Conservation (phyloP, 2,329 filamentous ascomycete species). For the Hymenoscyphus fructigenus region DNA sequence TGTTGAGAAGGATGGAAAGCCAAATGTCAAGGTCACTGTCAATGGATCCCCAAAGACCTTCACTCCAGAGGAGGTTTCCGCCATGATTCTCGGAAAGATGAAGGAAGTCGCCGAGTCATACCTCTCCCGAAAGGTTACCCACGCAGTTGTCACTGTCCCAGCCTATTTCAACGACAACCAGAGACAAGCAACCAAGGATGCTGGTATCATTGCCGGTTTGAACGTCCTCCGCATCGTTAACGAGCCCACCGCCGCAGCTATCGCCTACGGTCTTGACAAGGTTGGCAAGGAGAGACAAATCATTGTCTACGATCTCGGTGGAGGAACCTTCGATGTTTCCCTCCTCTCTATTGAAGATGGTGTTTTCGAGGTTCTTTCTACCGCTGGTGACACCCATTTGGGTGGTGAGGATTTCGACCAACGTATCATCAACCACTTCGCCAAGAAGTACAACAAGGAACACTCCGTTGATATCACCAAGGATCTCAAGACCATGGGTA, state of each 20-base stretch:
- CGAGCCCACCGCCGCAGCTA: constrained; percentile 92
- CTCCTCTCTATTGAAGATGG: constrained; percentile 89
- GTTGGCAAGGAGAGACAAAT: constrained; percentile 80
- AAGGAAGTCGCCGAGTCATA: constrained; percentile 79
- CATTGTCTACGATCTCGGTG: constrained; percentile 90
- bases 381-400: constrained; percentile 93
- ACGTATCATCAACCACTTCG: constrained; percentile 92
- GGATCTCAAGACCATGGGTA: constrained; percentile 97
- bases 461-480: constrained; percentile 88
- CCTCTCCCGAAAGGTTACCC: constrained; percentile 78
- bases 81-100: constrained; percentile 83
- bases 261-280: constrained; percentile 93
- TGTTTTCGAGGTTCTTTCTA: constrained; percentile 92
- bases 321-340: constrained; percentile 93
- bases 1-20: constrained; percentile 85
- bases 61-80: constrained; percentile 77
- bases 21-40: constrained; percentile 74
- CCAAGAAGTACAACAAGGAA: constrained; percentile 99
- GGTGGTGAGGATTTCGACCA: constrained; percentile 99
- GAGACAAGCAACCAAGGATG: constrained; percentile 95
- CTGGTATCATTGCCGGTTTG: constrained; percentile 85
- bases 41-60: constrained; percentile 65
- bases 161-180: constrained; percentile 99
- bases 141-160: constrained; percentile 90
- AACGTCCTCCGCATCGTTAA: constrained; percentile 96